A percentile compares a stretch with the other conserved stretches of the same genome.
Evolutionary conservation across 805 yeast species (phyloP).

Genomic region (Candida quercuum): DNA sequence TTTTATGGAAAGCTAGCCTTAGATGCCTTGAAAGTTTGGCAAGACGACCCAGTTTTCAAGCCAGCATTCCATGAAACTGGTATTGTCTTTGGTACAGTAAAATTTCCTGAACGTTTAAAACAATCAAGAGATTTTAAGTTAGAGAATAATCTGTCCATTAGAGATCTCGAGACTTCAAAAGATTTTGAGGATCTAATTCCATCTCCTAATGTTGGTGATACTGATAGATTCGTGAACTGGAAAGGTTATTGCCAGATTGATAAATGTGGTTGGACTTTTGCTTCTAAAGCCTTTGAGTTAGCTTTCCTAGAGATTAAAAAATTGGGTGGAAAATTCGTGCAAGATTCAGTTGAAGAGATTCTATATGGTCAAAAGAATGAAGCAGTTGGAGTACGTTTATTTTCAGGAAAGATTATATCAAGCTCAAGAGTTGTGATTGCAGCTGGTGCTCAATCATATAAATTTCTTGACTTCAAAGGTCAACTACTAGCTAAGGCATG

Average conservation of each 20-base stretch:
- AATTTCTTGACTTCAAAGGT: slow-evolving; percentile 29
- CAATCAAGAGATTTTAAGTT: slow-evolving; percentile 9
- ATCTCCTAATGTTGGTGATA: background rate
- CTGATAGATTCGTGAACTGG: slow-evolving; percentile 22
- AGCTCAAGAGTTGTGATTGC: slow-evolving; percentile 28
- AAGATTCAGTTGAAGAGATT: slow-evolving; percentile 12
- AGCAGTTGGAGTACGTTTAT: slow-evolving; percentile 25
- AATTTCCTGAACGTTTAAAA: slow-evolving; percentile 7
- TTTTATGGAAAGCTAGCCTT: slow-evolving; percentile 23
- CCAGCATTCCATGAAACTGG: slow-evolving; percentile 30
- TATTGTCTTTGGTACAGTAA: slow-evolving; percentile 24
- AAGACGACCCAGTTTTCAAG: slow-evolving; percentile 25
- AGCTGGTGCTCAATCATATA: slow-evolving; percentile 35
- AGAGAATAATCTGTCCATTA: slow-evolving; percentile 7
- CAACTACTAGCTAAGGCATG: slow-evolving; percentile 35
- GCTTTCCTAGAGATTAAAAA: slow-evolving; percentile 24
- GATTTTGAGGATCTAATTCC: slow-evolving; percentile 5
- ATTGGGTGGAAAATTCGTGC: slow-evolving; percentile 28
- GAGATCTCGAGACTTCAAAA: slow-evolving; percentile 6
- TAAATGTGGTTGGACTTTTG: slow-evolving; percentile 34
- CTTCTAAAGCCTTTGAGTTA: slow-evolving; percentile 26
- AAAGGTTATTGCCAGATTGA: slow-evolving; percentile 27
- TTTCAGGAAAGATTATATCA: slow-evolving; percentile 21
- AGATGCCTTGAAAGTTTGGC: slow-evolving; percentile 32
- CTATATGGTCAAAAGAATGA: slow-evolving; percentile 20